Percentiles rank a stretch among this genome's conserved stretches.
These are phyloP conservation scores for Onygena corvina DNA, from an alignment of 2,329 filamentous ascomycete species.

Conservation along the genomic window DNA sequence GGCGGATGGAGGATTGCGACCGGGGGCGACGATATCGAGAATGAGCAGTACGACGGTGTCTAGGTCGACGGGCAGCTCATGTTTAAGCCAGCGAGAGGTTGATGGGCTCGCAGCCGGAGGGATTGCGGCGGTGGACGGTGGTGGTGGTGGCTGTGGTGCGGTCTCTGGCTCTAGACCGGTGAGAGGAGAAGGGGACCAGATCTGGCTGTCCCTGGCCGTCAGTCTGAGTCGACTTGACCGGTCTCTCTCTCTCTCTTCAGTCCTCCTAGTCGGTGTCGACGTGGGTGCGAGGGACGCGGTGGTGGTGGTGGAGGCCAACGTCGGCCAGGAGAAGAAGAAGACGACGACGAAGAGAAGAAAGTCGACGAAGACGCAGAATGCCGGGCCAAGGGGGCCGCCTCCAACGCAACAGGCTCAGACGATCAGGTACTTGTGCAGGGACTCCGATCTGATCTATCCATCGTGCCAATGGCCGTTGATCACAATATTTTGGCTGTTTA, in stretches of 20 bases:
- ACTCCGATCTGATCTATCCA: no score
- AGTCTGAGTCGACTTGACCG: neutral
- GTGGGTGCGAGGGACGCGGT: no score
- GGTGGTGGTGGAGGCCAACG: neutral
- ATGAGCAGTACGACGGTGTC: neutral
- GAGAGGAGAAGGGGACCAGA: no score
- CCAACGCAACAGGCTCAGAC: no score
- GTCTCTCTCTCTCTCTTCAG: no score
- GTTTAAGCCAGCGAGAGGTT: neutral
- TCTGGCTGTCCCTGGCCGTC: neutral
- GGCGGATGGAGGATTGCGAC: no score
- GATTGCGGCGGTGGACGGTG: conserved; percentile 1
- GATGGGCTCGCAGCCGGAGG: neutral
- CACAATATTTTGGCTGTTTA: no score
- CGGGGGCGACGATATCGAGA: conserved; percentile 7
- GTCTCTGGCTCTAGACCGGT: no score
- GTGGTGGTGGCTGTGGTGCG: neutral
- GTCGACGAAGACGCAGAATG: neutral
- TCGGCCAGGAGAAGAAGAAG: neutral
- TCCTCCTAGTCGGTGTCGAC: no score
- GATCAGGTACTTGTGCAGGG: no score
- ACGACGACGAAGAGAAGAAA: neutral
- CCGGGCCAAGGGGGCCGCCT: no score
- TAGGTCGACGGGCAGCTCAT: neutral
- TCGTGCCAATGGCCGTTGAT: no score